Conservation (phyloP, 768 basidiomycete species). For the Kwoniella europaea region DNA sequence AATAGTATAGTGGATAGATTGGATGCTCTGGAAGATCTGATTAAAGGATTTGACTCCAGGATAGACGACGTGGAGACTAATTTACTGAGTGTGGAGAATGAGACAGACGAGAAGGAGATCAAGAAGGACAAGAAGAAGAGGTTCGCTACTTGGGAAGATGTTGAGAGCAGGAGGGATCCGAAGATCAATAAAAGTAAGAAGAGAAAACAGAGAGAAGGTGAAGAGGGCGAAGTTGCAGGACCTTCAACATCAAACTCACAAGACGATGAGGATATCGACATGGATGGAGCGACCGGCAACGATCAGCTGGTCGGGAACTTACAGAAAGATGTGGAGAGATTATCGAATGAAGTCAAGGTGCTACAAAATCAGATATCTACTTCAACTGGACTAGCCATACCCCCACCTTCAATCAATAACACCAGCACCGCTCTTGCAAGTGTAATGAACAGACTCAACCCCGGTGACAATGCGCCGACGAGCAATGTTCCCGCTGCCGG, state of each 20-base stretch:
- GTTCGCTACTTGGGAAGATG: conserved; percentile 8
- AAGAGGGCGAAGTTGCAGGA: background rate
- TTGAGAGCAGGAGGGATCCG: conserved; percentile 25
- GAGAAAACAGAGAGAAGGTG: conserved; percentile 12
- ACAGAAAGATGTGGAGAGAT: background rate
- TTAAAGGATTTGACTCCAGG: conserved; percentile 11
- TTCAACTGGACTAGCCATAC: too few species aligned
- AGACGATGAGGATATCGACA: background rate
- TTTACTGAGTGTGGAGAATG: conserved; percentile 3
- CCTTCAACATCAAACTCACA: background rate
- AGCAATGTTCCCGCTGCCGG: background rate
- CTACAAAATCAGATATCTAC: background rate
- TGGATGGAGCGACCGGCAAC: background rate
- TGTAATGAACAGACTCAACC: background rate
- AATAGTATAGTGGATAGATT: conserved; percentile 17
- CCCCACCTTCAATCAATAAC: background rate
- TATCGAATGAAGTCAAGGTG: conserved; percentile 2
- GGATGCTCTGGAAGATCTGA: conserved; percentile 15
- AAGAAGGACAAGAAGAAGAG: conserved; percentile 3
- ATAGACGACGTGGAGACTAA: conserved; percentile 12
- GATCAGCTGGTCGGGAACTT: background rate
- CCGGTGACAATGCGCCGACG: background rate
- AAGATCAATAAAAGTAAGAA: conserved; percentile 18
- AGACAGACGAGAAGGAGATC: background rate
- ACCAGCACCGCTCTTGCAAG: background rate